A percentile compares a stretch with the other conserved stretches of the same genome.
phyloP scores from a whole-genome alignment of 768 basidiomycete genomes.

The Phaffia australis region DNA sequence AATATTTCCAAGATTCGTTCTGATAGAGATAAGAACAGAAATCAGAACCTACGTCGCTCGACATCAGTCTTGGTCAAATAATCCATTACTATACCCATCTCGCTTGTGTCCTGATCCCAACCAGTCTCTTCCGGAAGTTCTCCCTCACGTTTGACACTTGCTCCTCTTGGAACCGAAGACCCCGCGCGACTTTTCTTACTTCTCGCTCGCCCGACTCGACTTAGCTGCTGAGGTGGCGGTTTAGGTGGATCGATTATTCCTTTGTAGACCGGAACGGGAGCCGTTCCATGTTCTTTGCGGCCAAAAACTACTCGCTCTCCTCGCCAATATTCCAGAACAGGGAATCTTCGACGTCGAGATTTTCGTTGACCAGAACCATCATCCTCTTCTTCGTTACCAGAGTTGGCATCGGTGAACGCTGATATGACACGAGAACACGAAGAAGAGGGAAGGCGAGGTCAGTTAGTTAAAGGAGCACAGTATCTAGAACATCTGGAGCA shows the following conservation, averaged over 20 bases:
- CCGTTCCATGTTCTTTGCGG: conserved; percentile 45
- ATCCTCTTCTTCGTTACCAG: conserved; percentile 10
- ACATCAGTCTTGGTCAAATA: conserved; percentile 54
- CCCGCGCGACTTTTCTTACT: conserved; percentile 8
- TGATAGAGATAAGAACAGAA: not conserved
- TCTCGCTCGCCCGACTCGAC: conserved; percentile 4
- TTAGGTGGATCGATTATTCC: conserved; percentile 53
- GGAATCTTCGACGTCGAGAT: conserved; percentile 55
- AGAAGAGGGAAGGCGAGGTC: not conserved
- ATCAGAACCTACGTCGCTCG: conserved; percentile 53
- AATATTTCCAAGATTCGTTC: not conserved
- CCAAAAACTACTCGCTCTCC: conserved; percentile 79
- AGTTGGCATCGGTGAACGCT: conserved; percentile 15
- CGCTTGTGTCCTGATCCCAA: conserved; percentile 71
- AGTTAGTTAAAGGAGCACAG: not conserved
- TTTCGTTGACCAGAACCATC: conserved; percentile 42
- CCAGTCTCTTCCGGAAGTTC: conserved; percentile 46
- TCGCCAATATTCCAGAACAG: conserved; percentile 86
- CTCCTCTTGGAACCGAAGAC: not conserved
- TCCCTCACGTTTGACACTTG: conserved; percentile 18
- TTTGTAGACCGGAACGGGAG: conserved; percentile 49
- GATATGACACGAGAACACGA: not conserved
- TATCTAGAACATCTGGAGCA: not conserved
- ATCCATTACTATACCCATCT: conserved; percentile 57
- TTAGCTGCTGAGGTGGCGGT: conserved; percentile 37